These are phyloP conservation scores for Colletotrichum graminicola DNA, from an alignment of 2,329 filamentous ascomycete genomes.

Conservation along the genomic window DNA sequence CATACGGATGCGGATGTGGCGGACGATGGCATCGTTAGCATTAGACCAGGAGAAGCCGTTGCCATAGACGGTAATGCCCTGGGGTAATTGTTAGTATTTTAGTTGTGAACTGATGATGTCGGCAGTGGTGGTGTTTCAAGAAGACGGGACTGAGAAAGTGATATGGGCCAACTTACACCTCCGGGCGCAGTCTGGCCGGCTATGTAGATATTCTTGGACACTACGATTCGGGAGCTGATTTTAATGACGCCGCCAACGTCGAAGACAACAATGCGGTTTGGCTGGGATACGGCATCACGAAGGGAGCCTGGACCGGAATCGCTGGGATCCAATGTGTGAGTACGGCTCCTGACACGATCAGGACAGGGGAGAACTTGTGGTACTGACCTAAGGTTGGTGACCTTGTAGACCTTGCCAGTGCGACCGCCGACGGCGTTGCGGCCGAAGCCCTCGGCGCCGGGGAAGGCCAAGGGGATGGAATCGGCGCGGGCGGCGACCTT, in stretches of 20 bases:
- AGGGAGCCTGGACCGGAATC: slow-evolving; percentile 63
- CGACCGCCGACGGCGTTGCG: slow-evolving; percentile 60
- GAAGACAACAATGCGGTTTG: slow-evolving; percentile 64
- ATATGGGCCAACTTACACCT: slow-evolving; percentile 52
- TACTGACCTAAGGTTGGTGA: slow-evolving; percentile 58
- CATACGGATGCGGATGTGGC: slow-evolving; percentile 68
- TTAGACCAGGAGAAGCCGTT: slow-evolving; percentile 66
- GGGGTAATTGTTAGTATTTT: not conserved
- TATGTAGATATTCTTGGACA: slow-evolving; percentile 61
- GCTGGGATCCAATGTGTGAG: slow-evolving; percentile 37
- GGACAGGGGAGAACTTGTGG: not conserved
- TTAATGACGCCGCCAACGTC: slow-evolving; percentile 63
- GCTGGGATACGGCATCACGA: slow-evolving; percentile 61
- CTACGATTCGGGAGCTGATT: slow-evolving; percentile 59
- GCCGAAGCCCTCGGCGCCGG: slow-evolving; percentile 64
- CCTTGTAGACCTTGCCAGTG: slow-evolving; percentile 60
- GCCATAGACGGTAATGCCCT: slow-evolving; percentile 65
- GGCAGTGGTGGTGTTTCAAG: not conserved
- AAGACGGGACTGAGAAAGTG: not conserved
- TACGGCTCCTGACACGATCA: too few relatives aligned
- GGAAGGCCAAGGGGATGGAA: slow-evolving; percentile 55
- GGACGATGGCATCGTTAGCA: slow-evolving; percentile 64
- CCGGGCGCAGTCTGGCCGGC: slow-evolving; percentile 64
- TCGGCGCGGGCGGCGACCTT: slow-evolving; percentile 30
- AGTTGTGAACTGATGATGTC: not conserved